Evolutionary conservation across 2,329 filamentous ascomycete species (phyloP), one percentile per base, ranked within the genome.

Genomic region (Coniochaeta sp.): DNA sequence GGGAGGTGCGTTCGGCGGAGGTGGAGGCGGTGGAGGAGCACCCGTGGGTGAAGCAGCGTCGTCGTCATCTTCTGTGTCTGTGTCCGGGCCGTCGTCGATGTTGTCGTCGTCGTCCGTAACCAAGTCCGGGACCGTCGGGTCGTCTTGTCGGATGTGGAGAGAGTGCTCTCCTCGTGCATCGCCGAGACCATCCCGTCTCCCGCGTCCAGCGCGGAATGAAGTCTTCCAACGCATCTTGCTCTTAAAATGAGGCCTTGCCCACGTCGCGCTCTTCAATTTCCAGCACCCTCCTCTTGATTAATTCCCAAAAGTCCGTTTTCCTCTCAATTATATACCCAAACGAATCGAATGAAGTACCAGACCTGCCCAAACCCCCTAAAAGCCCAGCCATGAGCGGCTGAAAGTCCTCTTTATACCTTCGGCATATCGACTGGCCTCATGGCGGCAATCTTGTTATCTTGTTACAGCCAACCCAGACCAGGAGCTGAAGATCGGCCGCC

Each of bases 11-110:
- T 26, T n/a, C 13, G 14, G n/a, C 35, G 42, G 35, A 22, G 24
- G 47, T 26, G 47, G 26, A 31, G 47, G 24, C 22, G 28, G 46
- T 40, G 46, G 51, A 47, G 26, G 49, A 33, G 51, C 53, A 51
- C 28, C 51, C 51, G 55, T 51, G 32, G 47, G 48, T 50, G 51
- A 52, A 48, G 52, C 54, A 48, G 52, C 51, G 51, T 33, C 53
- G 48, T 49, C 50, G 46, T 46, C 49, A 42, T 42, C 38, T 5
- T 42, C 35, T 40, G 18, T 22, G 4, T 40, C 35, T 16, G 18
- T 40, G 16, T 40, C 38, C 10, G 38, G 38, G 20, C 20, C 38
- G 6, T 14, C 38, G 20, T 42, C 38, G 5, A 12, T 16, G 18
- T 26, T 22, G 10, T 26, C 20, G 38, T 42, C 38, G 20, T 42